Evolutionary conservation across 1,139 yeast genomes (phyloP), one percentile per base, ranked within the genome.

Genomic region (Petasospora rhodanensis): DNA sequence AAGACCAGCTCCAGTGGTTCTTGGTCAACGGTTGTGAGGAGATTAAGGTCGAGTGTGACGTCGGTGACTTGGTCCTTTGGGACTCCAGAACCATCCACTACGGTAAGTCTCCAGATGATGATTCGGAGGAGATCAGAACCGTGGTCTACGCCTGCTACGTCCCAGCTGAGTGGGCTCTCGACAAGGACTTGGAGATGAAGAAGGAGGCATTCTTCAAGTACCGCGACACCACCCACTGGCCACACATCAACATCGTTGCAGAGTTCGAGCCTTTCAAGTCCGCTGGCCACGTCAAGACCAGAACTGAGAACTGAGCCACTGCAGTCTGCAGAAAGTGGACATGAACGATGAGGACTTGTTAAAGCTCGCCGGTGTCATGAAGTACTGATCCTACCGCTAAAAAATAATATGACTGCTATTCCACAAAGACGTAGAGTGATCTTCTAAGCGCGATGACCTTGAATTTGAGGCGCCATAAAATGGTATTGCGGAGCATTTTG

Each of bases 61-160:
- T 52, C 8, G 56, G 57, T 26, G 57, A 53, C 37, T 33, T 52
- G 58, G 43, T 53, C 20, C 16, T 53, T 7, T 53, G 57, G 57
- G 57, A 53, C 34, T 52, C 57, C 8, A 45, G 56, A 44, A 48
- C 54, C 3, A 28, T 48, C 15, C 57, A 51, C 34, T 49, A 38
- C 32, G 51, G 51, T 14, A 32, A 35, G 14, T 37, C 41, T 5
- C 52, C 47, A 28, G 49, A 45, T 22, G 38, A 39, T 6, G 45
- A 47, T 23, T 39, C 43, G 16, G 24, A 30, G 3, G 25, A 13
- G 13, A 38, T 50, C n/a, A 40, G 55, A 30, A 45, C 54, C 4
- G 35, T 45, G 12, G 38, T 43, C 7, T 51, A 50, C 31, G 46
- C 44, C 12, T 46, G 47, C 22, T 51, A 49, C 35, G 37, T 51